These are phyloP conservation scores for Heritiera littoralis DNA, from an alignment of 345 rosid genomes.

Conservation along the genomic window DNA sequence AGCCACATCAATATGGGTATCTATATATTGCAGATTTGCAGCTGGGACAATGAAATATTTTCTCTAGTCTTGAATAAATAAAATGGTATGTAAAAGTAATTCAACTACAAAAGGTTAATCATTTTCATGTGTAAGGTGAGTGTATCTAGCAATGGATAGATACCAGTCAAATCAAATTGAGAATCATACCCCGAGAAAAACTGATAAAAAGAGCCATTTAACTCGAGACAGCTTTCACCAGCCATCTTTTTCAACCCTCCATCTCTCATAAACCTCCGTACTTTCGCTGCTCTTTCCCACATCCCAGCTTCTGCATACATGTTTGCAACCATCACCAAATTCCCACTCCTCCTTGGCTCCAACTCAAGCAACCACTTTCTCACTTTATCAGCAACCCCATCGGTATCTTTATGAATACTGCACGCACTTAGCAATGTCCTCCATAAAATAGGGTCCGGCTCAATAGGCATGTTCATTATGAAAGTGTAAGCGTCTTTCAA, in stretches of 20 bases:
- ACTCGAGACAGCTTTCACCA: slow-evolving; percentile 67
- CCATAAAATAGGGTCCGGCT: slow-evolving; percentile 65
- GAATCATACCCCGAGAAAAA: slow-evolving; percentile 71
- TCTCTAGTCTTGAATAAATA: no score
- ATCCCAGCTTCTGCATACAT: slow-evolving; percentile 70
- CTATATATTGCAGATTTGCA: no score
- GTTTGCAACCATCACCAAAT: slow-evolving; percentile 75
- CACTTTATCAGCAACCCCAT: slow-evolving; percentile 51
- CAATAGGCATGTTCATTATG: slow-evolving; percentile 49
- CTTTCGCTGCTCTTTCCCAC: slow-evolving; percentile 74
- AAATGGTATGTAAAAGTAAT: no score
- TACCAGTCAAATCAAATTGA: slow-evolving; percentile 29
- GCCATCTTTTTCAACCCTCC: slow-evolving; percentile 60
- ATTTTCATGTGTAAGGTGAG: slow-evolving; percentile 53
- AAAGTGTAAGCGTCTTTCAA: slow-evolving; percentile 62
- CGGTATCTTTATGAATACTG: slow-evolving; percentile 44
- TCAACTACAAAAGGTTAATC: slow-evolving; percentile 15
- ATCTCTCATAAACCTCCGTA: slow-evolving; percentile 60
- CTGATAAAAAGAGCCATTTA: slow-evolving; percentile 52
- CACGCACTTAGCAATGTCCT: slow-evolving; percentile 77
- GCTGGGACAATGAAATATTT: no score
- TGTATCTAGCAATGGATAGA: slow-evolving; percentile 44
- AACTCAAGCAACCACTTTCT: slow-evolving; percentile 58
- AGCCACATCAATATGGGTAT: no score
- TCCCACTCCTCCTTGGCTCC: slow-evolving; percentile 78